Percentiles rank a stretch among this genome's conserved stretches.
Conservation (phyloP, 805 yeast species). For the Cyberlindnera misumaiensis region DNA sequence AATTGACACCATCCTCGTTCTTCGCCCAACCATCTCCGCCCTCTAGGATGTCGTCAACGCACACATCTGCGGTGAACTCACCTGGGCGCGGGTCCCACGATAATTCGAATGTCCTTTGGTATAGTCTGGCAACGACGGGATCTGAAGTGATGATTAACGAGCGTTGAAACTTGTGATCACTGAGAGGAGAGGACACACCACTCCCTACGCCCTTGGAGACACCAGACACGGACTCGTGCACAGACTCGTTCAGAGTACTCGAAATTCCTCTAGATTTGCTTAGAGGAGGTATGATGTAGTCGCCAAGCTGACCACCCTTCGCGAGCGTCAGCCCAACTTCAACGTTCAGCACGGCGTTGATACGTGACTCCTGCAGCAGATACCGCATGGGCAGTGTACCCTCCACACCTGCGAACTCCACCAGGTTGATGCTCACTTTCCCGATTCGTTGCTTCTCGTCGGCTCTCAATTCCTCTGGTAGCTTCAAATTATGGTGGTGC, state of each 20-base stretch:
- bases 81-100: constrained; percentile 55
- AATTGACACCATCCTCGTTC: constrained; percentile 37
- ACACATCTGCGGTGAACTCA: constrained; percentile 60
- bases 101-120: constrained; percentile 47
- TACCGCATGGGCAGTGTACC: constrained; percentile 50
- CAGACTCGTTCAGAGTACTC: constrained; percentile 27
- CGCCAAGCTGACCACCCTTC: constrained; percentile 33
- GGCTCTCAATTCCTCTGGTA: constrained; percentile 3
- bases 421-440: constrained; percentile 52
- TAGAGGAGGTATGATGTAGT: constrained; percentile 36
- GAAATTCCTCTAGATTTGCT: constrained; percentile 40
- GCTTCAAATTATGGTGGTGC: constrained; percentile 11
- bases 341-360: constrained; percentile 71
- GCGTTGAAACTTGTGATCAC: constrained; percentile 10
- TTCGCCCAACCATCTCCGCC: constrained; percentile 66
- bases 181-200: constrained; percentile 3
- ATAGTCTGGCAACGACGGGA: constrained; percentile 43
- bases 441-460: constrained; percentile 50
- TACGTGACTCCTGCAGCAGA: constrained; percentile 68
- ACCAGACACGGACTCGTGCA: constrained; percentile 10
- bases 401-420: constrained; percentile 57
- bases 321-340: constrained; percentile 43
- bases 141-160: constrained; percentile 27
- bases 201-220: constrained; percentile 7
- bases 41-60: constrained; percentile 67